A percentile compares a stretch with the other conserved stretches of the same genome.
Conservation (phyloP, 148 eudicot species). For the Drosera capensis region DNA sequence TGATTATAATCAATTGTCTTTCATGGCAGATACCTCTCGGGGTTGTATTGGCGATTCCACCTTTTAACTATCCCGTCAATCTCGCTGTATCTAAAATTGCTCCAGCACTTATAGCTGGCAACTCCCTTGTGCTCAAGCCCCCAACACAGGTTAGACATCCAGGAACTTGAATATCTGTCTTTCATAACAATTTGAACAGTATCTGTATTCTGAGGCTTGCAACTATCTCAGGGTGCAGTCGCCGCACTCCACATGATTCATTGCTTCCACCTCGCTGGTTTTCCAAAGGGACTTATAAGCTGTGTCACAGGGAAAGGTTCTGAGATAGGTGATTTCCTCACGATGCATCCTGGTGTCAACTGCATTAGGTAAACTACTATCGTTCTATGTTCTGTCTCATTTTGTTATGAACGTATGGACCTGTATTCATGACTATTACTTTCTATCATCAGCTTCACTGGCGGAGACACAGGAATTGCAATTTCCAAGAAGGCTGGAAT, state of each 20-base stretch:
- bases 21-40: conserved; percentile 76
- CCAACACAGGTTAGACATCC: conserved; percentile 99
- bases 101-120: conserved; percentile 92
- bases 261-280: conserved; percentile 95
- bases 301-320: conserved; percentile 96
- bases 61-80: conserved; percentile 96
- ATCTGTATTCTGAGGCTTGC: background rate
- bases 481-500: conserved; percentile 98
- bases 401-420: too few species aligned
- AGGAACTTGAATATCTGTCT: background rate
- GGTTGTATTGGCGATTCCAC: conserved; percentile 84
- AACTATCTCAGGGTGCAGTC: conserved; percentile 65
- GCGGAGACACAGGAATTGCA: conserved; percentile 94
- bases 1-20: background rate
- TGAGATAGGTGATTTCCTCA: conserved; percentile 94
- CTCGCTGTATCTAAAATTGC: conserved; percentile 95
- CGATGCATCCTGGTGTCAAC: conserved; percentile 94
- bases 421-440: too few species aligned
- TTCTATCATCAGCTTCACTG: conserved; percentile 60
- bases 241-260: conserved; percentile 95
- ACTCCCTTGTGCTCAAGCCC: conserved; percentile 91
- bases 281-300: conserved; percentile 86
- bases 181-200: background rate
- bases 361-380: conserved; percentile 99
- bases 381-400: too few species aligned